Conservation (phyloP, 2,329 filamentous ascomycete genomes). For the Monosporascus sp. region DNA sequence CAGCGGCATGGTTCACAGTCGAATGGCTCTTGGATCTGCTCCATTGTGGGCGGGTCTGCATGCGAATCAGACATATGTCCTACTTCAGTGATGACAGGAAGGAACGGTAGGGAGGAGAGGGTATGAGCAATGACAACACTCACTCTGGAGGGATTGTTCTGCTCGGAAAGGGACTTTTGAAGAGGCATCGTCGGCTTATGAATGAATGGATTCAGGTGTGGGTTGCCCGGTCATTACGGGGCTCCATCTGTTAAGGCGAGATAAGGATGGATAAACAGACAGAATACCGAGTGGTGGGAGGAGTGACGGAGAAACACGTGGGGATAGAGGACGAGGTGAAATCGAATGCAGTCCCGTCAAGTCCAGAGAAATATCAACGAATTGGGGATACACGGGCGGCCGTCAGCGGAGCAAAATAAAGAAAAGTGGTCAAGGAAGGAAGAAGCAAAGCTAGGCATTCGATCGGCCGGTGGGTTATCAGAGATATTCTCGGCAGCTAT, state of each 20-base stretch:
- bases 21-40: conserved; percentile 50
- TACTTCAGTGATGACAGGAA: neutral
- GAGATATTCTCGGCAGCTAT: too few species aligned
- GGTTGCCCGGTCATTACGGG: neutral
- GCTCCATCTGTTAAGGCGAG: neutral
- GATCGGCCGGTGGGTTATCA: too few species aligned
- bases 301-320: too few species aligned
- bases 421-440: too few species aligned
- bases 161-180: conserved; percentile 37
- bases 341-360: too few species aligned
- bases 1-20: conserved; percentile 29
- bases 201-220: conserved; percentile 10
- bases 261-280: neutral
- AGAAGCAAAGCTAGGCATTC: too few species aligned
- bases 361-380: too few species aligned
- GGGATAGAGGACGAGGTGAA: too few species aligned
- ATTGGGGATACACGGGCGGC: too few species aligned
- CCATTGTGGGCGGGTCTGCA: conserved; percentile 37
- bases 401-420: too few species aligned
- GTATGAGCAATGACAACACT: conserved; percentile 3
- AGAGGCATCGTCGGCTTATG: conserved; percentile 30
- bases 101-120: neutral
- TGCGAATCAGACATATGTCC: neutral
- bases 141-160: conserved; percentile 27
- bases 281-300: neutral